Percentiles rank a stretch among this genome's conserved stretches.
Evolutionary conservation across 139 green algal genomes (phyloP).

Genomic region (Trebouxia sp.): DNA sequence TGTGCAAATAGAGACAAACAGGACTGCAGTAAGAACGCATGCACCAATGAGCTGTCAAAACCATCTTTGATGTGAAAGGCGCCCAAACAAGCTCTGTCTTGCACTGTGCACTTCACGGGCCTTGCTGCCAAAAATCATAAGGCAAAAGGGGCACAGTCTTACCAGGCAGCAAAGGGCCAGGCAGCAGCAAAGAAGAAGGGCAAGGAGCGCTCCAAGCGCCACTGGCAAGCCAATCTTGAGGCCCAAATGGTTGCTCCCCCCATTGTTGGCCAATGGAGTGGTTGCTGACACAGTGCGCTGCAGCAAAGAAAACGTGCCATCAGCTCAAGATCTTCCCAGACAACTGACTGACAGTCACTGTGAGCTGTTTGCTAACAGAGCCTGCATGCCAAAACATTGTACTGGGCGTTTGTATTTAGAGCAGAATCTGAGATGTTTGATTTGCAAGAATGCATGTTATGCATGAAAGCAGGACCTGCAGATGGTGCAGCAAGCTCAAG

Average conservation of each 20-base stretch:
- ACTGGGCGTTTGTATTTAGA: background rate
- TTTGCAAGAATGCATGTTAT: background rate
- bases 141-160: background rate
- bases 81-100: background rate
- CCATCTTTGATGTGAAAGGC: background rate
- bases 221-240: slow-evolving; percentile 17
- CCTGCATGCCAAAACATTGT: background rate
- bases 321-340: background rate
- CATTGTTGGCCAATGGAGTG: background rate
- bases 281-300: background rate
- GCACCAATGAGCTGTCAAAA: background rate
- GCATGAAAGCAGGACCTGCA: background rate
- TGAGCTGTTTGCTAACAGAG: background rate
- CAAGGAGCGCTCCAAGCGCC: background rate
- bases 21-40: background rate
- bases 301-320: background rate
- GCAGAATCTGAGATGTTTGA: background rate
- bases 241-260: background rate
- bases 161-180: background rate
- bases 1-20: background rate
- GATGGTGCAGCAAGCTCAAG: background rate
- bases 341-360: background rate
- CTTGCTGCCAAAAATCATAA: background rate
- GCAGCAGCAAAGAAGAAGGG: slow-evolving; percentile 30
- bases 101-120: background rate